These are phyloP conservation scores for Candolleomyces aberdarensis DNA, from an alignment of 768 basidiomycete genomes.

Conservation along the genomic window DNA sequence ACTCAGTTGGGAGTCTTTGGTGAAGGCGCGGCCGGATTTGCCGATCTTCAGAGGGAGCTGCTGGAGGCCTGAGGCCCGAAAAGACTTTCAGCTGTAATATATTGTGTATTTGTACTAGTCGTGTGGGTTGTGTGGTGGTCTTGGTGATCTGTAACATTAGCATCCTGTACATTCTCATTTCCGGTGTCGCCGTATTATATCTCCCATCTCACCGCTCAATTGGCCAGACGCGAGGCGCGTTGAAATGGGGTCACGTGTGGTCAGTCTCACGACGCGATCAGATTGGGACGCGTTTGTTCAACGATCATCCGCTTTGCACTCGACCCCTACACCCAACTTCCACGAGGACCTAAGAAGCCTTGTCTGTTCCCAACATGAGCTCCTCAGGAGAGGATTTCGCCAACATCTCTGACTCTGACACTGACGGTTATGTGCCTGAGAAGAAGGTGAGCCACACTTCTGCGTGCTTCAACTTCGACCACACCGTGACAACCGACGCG, in stretches of 20 bases:
- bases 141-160: background rate
- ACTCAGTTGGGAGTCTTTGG: slow-evolving; percentile 71
- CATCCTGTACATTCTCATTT: too few species aligned
- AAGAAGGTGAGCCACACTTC: slow-evolving; percentile 43
- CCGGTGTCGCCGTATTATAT: too few species aligned
- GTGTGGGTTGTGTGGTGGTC: background rate
- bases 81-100: background rate
- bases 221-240: too few species aligned
- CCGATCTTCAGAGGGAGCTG: slow-evolving; percentile 75
- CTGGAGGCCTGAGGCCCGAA: slow-evolving; percentile 35
- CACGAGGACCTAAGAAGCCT: too few species aligned
- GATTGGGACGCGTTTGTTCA: too few species aligned
- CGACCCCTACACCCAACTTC: too few species aligned
- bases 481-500: background rate
- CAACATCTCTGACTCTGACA: slow-evolving; percentile 58
- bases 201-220: too few species aligned
- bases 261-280: too few species aligned
- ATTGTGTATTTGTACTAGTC: background rate
- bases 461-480: background rate
- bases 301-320: too few species aligned
- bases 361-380: slow-evolving; percentile 46
- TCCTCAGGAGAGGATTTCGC: slow-evolving; percentile 73
- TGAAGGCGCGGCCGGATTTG: slow-evolving; percentile 75
- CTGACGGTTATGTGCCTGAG: slow-evolving; percentile 63
- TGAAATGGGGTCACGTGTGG: too few species aligned